Evolutionary conservation across 148 eudicot species (phyloP).

Genomic region (Nepenthes gracilis): DNA sequence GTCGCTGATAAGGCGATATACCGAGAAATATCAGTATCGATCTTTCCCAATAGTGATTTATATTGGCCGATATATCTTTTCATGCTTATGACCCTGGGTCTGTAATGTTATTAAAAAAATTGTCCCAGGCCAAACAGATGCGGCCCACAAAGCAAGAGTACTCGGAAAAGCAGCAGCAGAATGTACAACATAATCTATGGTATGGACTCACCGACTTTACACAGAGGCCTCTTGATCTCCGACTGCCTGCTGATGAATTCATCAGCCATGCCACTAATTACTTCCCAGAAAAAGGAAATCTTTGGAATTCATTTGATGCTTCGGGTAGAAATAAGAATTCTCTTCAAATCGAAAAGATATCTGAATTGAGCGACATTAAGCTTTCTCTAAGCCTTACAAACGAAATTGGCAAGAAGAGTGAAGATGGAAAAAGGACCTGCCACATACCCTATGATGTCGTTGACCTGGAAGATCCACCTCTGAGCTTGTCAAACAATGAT

Average conservation of each 20-base stretch:
- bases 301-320: constrained; percentile 3
- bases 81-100: no score
- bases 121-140: constrained; percentile 18
- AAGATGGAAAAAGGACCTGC: constrained; percentile 8
- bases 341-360: constrained; percentile 3
- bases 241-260: constrained; percentile 26
- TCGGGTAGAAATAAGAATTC: constrained; percentile 3
- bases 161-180: constrained; percentile 5
- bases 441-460: constrained; percentile 16
- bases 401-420: constrained; percentile 9
- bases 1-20: no score
- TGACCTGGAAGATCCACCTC: constrained; percentile 34
- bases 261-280: constrained; percentile 10
- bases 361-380: constrained; percentile 18
- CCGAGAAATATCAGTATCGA: no score
- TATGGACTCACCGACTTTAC: constrained; percentile 2
- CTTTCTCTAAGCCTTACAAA: constrained; percentile 28
- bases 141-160: constrained; percentile 6
- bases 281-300: constrained; percentile 9
- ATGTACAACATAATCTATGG: neutral
- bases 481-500: constrained; percentile 4
- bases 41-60: neutral
- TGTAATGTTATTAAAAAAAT: neutral
- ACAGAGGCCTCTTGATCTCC: constrained; percentile 28
- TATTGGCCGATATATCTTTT: constrained; percentile 2